Base-by-base conservation (phyloP, 768 basidiomycete species). In the Chalciporus sphaerocephalus region DNA sequence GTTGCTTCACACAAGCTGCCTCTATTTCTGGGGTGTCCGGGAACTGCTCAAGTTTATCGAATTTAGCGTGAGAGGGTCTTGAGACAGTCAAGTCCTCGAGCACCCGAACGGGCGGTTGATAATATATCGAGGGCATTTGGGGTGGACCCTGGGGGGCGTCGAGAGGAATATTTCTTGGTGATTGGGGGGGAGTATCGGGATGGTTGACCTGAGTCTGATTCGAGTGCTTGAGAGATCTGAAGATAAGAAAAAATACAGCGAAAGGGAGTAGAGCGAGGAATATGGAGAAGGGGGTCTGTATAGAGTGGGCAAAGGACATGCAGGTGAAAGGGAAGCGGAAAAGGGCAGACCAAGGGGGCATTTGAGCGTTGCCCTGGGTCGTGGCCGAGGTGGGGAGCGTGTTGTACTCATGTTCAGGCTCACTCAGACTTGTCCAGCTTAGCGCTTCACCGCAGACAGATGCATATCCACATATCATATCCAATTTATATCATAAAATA, bases 1-100 rank as follows among this genome's bases (percentile, higher is more conserved):
- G 66, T 44, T 79, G 77, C 47, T 66, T 72, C 20, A 50, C 60
- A 28, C 40, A 39, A 24, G 40, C 18, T 13, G 48, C 13, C n/a
- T 55, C 61, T 13, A 34, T 43, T 24, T 61, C 46, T 15, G 33
- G 32, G 23, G 38, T 22, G 32, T 27, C 28, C 9, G 23, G 34
- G 23, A 35, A 35, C 10, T 39, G 41, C 13, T 54, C 44, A 15
- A 27, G 42, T 39, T 42, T 25, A 21, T 54, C 44, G 13, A 27
- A 41, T 39, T 42, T 25, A 21, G 34, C 8, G 18, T 51, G 33
- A 15, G 44, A 39, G 27, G 53, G 18, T 3, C 25, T 18, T 18
- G 44, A 22, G 34, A 32, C 39, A 30, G 28, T 42, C 9, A 27
- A 38, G 12, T 40, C 47, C 20, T 50, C 47, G 48, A 39, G 38